Evolutionary conservation across 2,329 filamentous ascomycete species (phyloP), one percentile per base, ranked within the genome.

Genomic region (Tolypocladium pustulatum): DNA sequence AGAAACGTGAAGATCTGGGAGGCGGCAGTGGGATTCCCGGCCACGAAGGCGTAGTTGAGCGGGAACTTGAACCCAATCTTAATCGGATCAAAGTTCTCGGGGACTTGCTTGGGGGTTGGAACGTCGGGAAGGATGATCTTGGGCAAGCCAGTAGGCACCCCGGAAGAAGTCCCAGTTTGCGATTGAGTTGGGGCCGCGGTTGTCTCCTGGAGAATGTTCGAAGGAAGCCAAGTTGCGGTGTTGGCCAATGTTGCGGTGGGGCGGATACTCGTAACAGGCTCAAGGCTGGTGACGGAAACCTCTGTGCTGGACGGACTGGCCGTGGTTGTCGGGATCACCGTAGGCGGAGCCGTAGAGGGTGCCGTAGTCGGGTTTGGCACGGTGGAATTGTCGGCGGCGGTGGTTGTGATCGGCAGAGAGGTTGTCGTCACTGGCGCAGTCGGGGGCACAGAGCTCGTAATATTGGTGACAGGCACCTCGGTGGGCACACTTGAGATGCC

Each of bases 31-130:
- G 84, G 79, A 62, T 88, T 85, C 27, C 77, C 78, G 13, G 88
- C 86, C 34, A 97, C 89, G 69, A 95, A 96, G 10, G 82, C 76
- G 72, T 94, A 99, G 75, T 95, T 93, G 65, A 96, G 81, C 1
- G 83, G 82, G 68, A 85, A 88, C 57, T 84, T 77, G 80, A 97
- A 97, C 38, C 89, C 94, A 62, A 97, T 81, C 70, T 96, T 91
- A 65, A 96, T 87, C 65, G 89, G 74, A 4, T 83, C 85, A 0
- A 83, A 85, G 64, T 89, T 88, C 4, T 78, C 73, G 0, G 90
- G 88, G 22, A 78, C 71, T 5, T 75, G 60, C 12, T 70, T 65
- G 25, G 55, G 81, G 78, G 58, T 81, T n/a, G n/a, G n/a, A n/a
- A n/a, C 79, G 46, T 84, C 82, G 10, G 91, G 90, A 34, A 86